A percentile compares a stretch with the other conserved stretches of the same genome.
phyloP scores from a whole-genome alignment of 495 filamentous ascomycete species.

The Friedmanniomyces simplex region DNA sequence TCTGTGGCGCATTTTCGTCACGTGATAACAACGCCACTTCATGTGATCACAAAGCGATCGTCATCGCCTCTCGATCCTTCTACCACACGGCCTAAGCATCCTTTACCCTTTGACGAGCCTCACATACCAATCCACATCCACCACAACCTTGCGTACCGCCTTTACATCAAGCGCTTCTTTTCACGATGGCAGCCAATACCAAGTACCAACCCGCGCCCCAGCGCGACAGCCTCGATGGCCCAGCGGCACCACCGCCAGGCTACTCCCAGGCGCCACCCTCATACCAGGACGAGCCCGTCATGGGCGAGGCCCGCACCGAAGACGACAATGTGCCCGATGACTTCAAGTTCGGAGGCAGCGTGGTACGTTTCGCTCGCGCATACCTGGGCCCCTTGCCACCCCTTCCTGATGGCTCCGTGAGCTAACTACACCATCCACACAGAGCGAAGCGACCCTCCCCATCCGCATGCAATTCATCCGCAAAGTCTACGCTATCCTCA shows the following conservation, averaged over 20 bases:
- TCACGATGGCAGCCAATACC: slow-evolving; percentile 23
- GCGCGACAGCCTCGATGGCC: slow-evolving; percentile 35
- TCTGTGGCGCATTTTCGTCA: no score
- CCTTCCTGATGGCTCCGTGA: background rate
- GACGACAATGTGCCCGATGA: slow-evolving; percentile 92
- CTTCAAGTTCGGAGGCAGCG: slow-evolving; percentile 93
- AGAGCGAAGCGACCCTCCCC: slow-evolving; percentile 39
- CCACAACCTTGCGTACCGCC: background rate
- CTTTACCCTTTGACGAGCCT: no score
- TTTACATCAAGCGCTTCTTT: background rate
- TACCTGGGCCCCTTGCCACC: slow-evolving; percentile 82
- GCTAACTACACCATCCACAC: background rate
- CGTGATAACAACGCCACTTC: no score
- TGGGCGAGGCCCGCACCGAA: slow-evolving; percentile 61
- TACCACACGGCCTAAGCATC: background rate
- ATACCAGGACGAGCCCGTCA: slow-evolving; percentile 57
- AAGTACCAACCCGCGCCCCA: slow-evolving; percentile 34
- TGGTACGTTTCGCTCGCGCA: slow-evolving; percentile 79
- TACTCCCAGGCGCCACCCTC: slow-evolving; percentile 82
- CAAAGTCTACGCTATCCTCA: slow-evolving; percentile 82
- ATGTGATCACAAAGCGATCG: no score
- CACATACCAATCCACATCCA: no score
- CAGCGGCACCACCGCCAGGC: slow-evolving; percentile 3
- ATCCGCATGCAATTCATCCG: slow-evolving; percentile 97
- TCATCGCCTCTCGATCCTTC: no score